Evolutionary conservation across 192 early-diverging fungal genomes (phyloP).

Genomic region (Fimicolochytrium jonesii): DNA sequence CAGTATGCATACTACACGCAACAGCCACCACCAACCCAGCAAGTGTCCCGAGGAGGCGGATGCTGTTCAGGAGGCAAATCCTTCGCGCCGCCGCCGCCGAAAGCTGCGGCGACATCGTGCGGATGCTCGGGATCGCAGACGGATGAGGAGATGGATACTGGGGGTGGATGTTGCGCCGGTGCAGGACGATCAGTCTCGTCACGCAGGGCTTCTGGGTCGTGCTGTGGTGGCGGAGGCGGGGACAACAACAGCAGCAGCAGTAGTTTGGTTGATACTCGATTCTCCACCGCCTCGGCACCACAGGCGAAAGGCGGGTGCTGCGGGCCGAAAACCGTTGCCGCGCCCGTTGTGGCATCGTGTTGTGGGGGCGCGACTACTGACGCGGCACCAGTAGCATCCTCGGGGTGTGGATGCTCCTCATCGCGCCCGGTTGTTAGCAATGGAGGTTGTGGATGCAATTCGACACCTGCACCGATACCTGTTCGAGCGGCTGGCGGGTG

Average conservation of each 20-base stretch:
- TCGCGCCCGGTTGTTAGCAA: neutral
- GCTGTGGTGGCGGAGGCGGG: neutral
- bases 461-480: neutral
- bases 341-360: too few species aligned
- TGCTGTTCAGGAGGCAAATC: neutral
- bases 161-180: neutral
- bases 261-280: too few species aligned
- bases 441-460: neutral
- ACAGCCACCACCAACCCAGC: neutral
- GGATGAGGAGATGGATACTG: neutral
- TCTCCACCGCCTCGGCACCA: too few species aligned
- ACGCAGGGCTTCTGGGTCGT: neutral
- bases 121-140: too few species aligned
- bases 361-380: too few species aligned
- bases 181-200: neutral
- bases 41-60: neutral
- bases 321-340: too few species aligned
- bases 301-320: too few species aligned
- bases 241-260: neutral
- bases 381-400: too few species aligned
- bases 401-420: too few species aligned
- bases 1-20: neutral
- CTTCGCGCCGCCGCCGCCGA: too few species aligned
- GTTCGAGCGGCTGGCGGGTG: neutral
- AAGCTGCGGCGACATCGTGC: too few species aligned